Evolutionary conservation across 495 filamentous ascomycete genomes (phyloP), one percentile per base, ranked within the genome.

Genomic region (Diplogelasinospora grovesii): DNA sequence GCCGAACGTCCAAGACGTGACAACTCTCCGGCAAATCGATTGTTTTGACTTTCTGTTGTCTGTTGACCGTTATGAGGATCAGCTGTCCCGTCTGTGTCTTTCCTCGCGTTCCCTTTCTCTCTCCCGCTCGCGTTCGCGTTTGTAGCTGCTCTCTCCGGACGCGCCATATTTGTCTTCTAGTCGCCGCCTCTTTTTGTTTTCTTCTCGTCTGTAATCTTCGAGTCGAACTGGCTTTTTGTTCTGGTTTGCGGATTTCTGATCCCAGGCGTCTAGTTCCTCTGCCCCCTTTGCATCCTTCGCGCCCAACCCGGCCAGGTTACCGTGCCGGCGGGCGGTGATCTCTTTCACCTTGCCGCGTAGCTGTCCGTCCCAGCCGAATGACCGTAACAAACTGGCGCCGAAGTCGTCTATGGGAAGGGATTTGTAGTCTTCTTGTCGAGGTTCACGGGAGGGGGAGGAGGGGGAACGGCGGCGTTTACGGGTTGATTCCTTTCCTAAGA

Each of bases 311-410:
- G 95, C 65, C 27, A 92, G 70, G 15, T 86, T 86, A 16, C 86
- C 84, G 16, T 88, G 72, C 22, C 79, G 73, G n/a, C n/a, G n/a
- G 55, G 84, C 78, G 56, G 84, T 29, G 36, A 61, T 54, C 56
- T 73, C 61, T 50, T 68, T 65, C 10, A 62, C 60, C 37, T 67
- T 69, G 41, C 36, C 73, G 52, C 23, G 75, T 71, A 55, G 74
- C 73, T 90, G 78, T 1, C 89, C 90, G 43, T 95, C 86, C 90
- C 89, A 96, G 4, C 92, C 92, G 80, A 95, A 93, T 8, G 87
- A 86, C 5, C 86, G 76, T 19, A 99, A 72, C 36, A 97, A 63
- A 2, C 86, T 86, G 16, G 85, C 81, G 22, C 90, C 92, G 52
- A 97, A 99, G 43, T 94, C 86, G 44, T 96, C 92, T 24, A 97